These are phyloP conservation scores for Fusarium miscanthi DNA, from an alignment of 2,329 filamentous ascomycete species.

Conservation along the genomic window DNA sequence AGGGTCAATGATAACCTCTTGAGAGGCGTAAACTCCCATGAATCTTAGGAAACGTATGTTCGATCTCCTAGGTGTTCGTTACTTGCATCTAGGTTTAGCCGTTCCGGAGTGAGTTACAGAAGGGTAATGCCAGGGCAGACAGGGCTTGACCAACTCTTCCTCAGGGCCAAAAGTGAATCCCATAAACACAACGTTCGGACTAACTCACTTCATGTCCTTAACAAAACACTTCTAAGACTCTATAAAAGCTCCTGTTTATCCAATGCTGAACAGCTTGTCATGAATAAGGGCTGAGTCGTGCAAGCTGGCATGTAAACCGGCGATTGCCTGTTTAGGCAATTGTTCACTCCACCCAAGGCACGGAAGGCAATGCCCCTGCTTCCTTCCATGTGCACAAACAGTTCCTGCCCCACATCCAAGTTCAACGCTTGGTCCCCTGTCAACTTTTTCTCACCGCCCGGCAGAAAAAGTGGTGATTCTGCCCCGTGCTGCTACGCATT, in stretches of 20 bases:
- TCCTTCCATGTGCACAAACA: not conserved
- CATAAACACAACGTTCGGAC: not conserved
- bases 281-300: not conserved
- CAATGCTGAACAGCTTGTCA: not conserved
- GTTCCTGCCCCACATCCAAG: slow-evolving; percentile 13
- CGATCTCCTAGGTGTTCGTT: not conserved
- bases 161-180: not conserved
- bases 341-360: slow-evolving; percentile 5
- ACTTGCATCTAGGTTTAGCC: no score
- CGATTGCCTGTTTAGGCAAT: slow-evolving; percentile 40
- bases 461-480: slow-evolving; percentile 46
- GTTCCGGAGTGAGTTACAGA: no score
- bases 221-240: not conserved
- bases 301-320: slow-evolving; percentile 8
- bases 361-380: slow-evolving; percentile 1
- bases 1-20: not conserved
- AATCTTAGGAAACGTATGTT: not conserved
- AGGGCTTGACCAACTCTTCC: not conserved
- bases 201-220: no score
- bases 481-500: slow-evolving; percentile 4
- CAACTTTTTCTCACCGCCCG: slow-evolving; percentile 45
- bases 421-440: not conserved
- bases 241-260: not conserved
- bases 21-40: no score
- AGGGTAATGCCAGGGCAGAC: not conserved